phyloP scores from a whole-genome alignment of 1,284 basidiomycete species.

The Ustilago trichophora region DNA sequence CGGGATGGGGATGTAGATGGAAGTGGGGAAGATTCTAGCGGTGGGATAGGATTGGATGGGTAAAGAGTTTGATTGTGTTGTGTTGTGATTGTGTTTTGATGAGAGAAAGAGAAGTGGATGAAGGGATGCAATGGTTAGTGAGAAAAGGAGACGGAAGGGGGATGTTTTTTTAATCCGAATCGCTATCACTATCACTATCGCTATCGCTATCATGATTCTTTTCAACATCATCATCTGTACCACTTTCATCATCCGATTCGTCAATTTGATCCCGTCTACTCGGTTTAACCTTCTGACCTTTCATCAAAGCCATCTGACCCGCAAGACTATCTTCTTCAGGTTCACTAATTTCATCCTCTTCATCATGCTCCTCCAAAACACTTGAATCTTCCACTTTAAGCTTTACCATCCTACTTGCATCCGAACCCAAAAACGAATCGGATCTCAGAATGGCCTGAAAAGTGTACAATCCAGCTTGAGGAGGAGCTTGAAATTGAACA shows the following conservation, averaged over 20 bases:
- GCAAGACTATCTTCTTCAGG: constrained; percentile 74
- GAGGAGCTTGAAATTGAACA: constrained; percentile 94
- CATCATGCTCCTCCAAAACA: constrained; percentile 68
- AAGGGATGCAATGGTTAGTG: too few species aligned
- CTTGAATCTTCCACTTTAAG: constrained; percentile 75
- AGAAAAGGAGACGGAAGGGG: too few species aligned
- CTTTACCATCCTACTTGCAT: constrained; percentile 68
- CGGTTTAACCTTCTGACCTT: constrained; percentile 83
- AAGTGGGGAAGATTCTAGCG: too few species aligned
- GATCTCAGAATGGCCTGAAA: constrained; percentile 87
- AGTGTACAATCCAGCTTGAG: constrained; percentile 81
- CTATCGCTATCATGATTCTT: constrained; percentile 19
- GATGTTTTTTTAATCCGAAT: constrained; percentile 34
- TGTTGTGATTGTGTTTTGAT: too few species aligned
- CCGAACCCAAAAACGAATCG: constrained; percentile 87
- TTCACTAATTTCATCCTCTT: constrained; percentile 65
- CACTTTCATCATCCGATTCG: constrained; percentile 68
- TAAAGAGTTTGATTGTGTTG: too few species aligned
- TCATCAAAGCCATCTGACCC: constrained; percentile 98
- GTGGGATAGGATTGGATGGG: too few species aligned
- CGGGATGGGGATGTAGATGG: too few species aligned
- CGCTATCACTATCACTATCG: constrained; percentile 32
- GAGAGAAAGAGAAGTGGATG: too few species aligned
- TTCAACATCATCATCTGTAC: constrained; percentile 55
- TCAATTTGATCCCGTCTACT: constrained; percentile 70